Conservation (phyloP, 805 yeast species). For the Sugiyamaella valdiviana region DNA sequence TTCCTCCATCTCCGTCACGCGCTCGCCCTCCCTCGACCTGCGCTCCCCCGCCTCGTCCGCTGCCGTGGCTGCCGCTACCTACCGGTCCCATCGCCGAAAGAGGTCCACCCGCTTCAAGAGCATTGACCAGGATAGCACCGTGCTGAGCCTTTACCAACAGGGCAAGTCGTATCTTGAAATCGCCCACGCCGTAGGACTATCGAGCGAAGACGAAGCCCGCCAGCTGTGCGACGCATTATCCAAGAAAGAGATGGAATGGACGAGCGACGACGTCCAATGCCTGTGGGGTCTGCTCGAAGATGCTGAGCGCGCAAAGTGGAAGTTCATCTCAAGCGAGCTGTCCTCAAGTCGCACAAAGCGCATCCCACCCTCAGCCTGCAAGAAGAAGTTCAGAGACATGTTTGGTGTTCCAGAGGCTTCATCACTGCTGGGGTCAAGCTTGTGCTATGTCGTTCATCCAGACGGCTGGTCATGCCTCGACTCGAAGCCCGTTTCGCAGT, state of each 20-base stretch:
- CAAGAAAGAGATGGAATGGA: constrained; percentile 29
- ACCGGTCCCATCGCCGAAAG: constrained; percentile 8
- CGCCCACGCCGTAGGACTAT: constrained; percentile 55
- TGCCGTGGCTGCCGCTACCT: constrained; percentile 3
- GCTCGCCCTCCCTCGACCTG: not conserved
- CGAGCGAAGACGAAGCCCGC: constrained; percentile 37
- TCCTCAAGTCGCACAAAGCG: constrained; percentile 32
- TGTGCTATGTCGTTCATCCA: constrained; percentile 46
- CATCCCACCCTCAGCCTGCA: constrained; percentile 48
- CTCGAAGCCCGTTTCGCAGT: constrained; percentile 9
- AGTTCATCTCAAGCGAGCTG: constrained; percentile 42
- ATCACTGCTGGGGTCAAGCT: constrained; percentile 43
- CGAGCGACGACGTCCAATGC: constrained; percentile 41
- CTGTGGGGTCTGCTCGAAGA: constrained; percentile 42
- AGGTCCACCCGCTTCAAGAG: constrained; percentile 36
- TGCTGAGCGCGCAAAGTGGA: constrained; percentile 57
- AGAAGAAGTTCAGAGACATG: constrained; percentile 47
- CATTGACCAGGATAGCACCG: constrained; percentile 59
- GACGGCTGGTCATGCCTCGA: constrained; percentile 42
- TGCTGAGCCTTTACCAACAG: constrained; percentile 49
- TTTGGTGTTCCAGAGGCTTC: constrained; percentile 50
- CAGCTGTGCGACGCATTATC: constrained; percentile 7
- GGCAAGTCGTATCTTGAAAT: constrained; percentile 70
- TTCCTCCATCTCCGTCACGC: not conserved
- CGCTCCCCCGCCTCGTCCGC: not conserved